Evolutionary conservation across 225 moss, liverwort and hornwort genomes (phyloP), one percentile per base, ranked within the genome.

Genomic region (Antitrichia curtipendula): DNA sequence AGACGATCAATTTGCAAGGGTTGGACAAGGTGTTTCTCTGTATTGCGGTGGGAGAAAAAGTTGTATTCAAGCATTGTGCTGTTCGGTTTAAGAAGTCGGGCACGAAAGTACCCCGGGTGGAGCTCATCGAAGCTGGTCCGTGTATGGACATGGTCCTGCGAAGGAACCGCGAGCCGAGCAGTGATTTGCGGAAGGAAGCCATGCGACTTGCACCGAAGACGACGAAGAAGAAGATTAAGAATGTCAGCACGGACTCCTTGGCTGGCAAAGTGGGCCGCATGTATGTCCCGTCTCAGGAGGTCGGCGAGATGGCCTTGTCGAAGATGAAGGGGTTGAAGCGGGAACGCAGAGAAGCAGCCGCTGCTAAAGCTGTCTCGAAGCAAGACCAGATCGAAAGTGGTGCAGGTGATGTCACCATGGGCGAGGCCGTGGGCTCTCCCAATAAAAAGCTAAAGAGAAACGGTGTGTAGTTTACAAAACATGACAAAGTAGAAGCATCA

Each of bases 171-270:
- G 88, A 94, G 86, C 96, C 99, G 32, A 97, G 97, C 80, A 85
- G 89, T 28, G 96, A 96, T 83, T 84, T 99, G 74, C 93, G 88
- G 56, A 97, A 92, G 90, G 95, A 92, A 84, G 95, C 99, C 81
- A 92, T 96, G 92, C 93, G 94, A 64, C 69, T 79, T 62, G 94
- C 91, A 41, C 83, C 91, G 3, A 99, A 96, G 88, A 72, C 74
- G 10, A 75, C 95, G 4, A 96, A 97, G 92, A 99, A 99, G 90
- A 98, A 97, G 94, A 88, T 98, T 75, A 99, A 99, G 93, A 99
- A 97, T 89, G 95, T 96, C 74, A 96, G 95, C 82, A 95, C 95
- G 13, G 99, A 99, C 58, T 92, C 93, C 18, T 82, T 99, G 69
- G 94, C 93, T 75, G 97, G 99, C 52, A 99, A 96, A 85, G 91